Base-by-base conservation (phyloP, 208 protist species). In the Wallacemonas collosoma region DNA sequence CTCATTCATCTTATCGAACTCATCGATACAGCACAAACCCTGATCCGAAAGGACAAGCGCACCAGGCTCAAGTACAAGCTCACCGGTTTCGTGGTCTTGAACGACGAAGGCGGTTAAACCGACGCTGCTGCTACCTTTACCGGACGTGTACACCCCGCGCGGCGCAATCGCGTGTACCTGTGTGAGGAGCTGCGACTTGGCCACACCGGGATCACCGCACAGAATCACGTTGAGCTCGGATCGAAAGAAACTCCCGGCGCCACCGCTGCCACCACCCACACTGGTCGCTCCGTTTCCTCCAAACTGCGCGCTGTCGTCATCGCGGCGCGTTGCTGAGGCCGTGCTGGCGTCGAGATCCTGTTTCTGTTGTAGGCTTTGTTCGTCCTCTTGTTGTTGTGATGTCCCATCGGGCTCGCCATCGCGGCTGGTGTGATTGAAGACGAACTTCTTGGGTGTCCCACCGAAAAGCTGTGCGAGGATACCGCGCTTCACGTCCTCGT, bases 1-100 rank as follows among this genome's bases (percentile, higher is more conserved):
- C 53, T 99, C 98, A 75, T 89, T 95, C 98, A 99, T 99, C 86
- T 99, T 99, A 83, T 99, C 99, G 85, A 99, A 99, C 87, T 99
- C 99, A 79, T 99, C 99, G 64, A 99, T 99, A 88, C 99, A 99
- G 85, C 99, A 99, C 15, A 99, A 80, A 55, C 99, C 99, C 7
- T 94, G 86, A 76, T 99, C 99, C 39, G 90, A 97, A 0, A 99
- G 85, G 6, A 99, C 98, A 0, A 99, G 83, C 7, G 99, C 99
- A 80, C 98, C 97, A n/a, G 87, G 93, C 76, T 99, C 99, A n/a
- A 99, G 81, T 14, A 99, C 97, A 4, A 99, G 81, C 76, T 99
- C 98, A 1, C 95, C 87, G 0, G 98, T 99, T 39, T 99, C 98
- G 35, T 91, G 82, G 78, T 99, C 98, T 61, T 93, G 89, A 2